Conservation (phyloP, 2,329 filamentous ascomycete genomes). For the Amylocarpus encephaloides region DNA sequence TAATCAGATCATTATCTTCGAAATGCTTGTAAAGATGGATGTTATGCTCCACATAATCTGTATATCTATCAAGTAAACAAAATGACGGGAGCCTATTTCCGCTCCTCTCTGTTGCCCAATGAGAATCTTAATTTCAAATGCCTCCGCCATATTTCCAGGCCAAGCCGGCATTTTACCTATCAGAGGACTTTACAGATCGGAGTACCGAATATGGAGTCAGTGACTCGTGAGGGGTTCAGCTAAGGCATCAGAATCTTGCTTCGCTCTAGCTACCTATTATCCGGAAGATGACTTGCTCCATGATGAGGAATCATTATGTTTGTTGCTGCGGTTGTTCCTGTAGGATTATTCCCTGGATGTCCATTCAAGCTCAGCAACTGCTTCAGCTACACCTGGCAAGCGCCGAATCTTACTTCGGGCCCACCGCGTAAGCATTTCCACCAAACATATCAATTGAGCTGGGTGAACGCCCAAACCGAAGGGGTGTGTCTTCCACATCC, state of each 20-base stretch:
- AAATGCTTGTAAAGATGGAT: background rate
- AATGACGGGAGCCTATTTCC: background rate
- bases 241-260: no score
- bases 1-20: background rate
- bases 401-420: no score
- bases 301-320: no score
- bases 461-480: background rate
- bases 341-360: no score
- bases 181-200: background rate
- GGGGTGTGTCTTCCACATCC: background rate
- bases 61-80: background rate
- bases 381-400: no score
- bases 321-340: no score
- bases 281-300: no score
- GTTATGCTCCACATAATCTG: background rate
- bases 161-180: background rate
- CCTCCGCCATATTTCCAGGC: background rate
- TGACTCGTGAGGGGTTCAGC: background rate
- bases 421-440: no score
- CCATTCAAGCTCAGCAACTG: no score
- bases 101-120: background rate
- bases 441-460: background rate
- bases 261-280: no score
- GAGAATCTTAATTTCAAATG: background rate
- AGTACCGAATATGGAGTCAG: background rate